Evolutionary conservation across 306 rosid genomes (phyloP).

Genomic region (Trifolium subterraneum): DNA sequence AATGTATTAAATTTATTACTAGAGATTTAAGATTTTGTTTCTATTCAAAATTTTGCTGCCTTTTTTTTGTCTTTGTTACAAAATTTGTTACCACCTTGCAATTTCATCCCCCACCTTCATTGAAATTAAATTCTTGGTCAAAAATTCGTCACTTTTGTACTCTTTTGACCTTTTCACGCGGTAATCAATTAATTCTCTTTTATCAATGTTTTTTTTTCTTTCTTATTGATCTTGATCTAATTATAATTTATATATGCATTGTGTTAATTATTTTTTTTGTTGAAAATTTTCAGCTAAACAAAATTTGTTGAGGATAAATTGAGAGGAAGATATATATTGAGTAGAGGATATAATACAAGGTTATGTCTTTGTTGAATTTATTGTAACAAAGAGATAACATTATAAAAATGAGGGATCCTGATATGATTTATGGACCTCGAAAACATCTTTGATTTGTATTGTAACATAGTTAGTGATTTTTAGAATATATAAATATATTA

Average conservation of each 20-base stretch:
- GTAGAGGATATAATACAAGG: slow-evolving; percentile 26
- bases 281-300: slow-evolving; percentile 48
- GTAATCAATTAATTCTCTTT: slow-evolving; percentile 49
- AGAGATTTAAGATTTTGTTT: slow-evolving; percentile 14
- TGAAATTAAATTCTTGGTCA: not conserved
- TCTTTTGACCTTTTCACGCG: slow-evolving; percentile 50
- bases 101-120: slow-evolving; percentile 35
- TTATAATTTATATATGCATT: slow-evolving; percentile 22
- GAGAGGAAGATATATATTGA: slow-evolving; percentile 43
- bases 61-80: slow-evolving; percentile 63
- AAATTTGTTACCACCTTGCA: slow-evolving; percentile 43
- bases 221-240: slow-evolving; percentile 8
- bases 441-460: slow-evolving; percentile 37
- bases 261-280: slow-evolving; percentile 20
- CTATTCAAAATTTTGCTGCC: slow-evolving; percentile 75
- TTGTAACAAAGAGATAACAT: slow-evolving; percentile 49
- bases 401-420: slow-evolving; percentile 69
- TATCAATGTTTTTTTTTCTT: slow-evolving; percentile 16
- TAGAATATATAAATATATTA: slow-evolving; percentile 44
- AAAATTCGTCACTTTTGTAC: slow-evolving; percentile 8
- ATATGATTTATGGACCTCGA: slow-evolving; percentile 46
- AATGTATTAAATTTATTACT: not conserved
- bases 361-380: slow-evolving; percentile 49
- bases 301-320: slow-evolving; percentile 47
- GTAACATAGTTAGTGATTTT: slow-evolving; percentile 55